A percentile compares a stretch with the other conserved stretches of the same genome.
These are phyloP conservation scores for Glarea lozoyensis DNA, from an alignment of 495 filamentous ascomycete species.

Conservation along the genomic window DNA sequence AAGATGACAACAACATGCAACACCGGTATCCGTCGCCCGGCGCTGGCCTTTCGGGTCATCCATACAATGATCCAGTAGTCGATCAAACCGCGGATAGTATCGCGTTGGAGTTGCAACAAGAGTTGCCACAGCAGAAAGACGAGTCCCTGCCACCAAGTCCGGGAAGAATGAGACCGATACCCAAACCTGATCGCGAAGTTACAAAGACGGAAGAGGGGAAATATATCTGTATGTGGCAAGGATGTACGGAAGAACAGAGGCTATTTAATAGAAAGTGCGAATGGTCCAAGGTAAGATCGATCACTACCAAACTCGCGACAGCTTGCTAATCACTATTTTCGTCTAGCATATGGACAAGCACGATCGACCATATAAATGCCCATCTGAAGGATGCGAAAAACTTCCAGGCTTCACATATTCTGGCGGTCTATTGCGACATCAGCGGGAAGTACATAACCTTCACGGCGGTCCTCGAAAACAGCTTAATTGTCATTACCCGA, in stretches of 20 bases:
- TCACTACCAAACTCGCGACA: background rate
- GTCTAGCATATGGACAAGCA: constrained; percentile 98
- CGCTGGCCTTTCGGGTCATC: constrained; percentile 13
- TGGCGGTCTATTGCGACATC: constrained; percentile 77
- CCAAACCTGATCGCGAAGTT: constrained; percentile 38
- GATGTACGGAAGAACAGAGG: constrained; percentile 16
- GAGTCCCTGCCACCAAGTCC: constrained; percentile 16
- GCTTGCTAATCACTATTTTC: constrained; percentile 11
- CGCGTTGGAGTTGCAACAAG: constrained; percentile 10
- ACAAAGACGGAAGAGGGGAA: constrained; percentile 56
- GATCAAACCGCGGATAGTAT: constrained; percentile 4
- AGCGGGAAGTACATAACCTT: constrained; percentile 76
- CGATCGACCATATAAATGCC: constrained; percentile 81
- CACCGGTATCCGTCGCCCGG: constrained; percentile 20
- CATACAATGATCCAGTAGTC: constrained; percentile 12
- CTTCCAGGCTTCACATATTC: constrained; percentile 90
- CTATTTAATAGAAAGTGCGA: constrained; percentile 70
- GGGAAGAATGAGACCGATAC: constrained; percentile 34
- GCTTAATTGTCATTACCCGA: constrained; percentile 66
- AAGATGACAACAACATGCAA: constrained; percentile 15
- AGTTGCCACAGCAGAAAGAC: constrained; percentile 9
- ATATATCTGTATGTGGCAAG: constrained; percentile 55
- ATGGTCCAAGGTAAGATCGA: constrained; percentile 50
- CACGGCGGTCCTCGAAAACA: constrained; percentile 63
- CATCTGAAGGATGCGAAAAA: constrained; percentile 69